Base-by-base conservation (phyloP, 2,329 filamentous ascomycete species). In the Penicillium expansum region DNA sequence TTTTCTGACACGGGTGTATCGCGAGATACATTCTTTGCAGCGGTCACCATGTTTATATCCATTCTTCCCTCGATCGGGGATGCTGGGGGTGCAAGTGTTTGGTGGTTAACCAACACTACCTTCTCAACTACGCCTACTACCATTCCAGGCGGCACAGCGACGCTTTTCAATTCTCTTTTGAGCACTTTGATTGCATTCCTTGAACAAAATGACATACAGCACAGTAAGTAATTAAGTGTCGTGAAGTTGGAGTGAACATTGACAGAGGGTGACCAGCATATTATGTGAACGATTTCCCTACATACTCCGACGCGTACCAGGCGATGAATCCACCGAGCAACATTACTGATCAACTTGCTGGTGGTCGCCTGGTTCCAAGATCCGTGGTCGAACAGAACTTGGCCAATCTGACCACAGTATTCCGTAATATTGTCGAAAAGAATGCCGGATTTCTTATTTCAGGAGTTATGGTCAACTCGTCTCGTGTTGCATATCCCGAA, bases 241-340 rank as follows among this genome's bases (percentile, higher is more conserved):
- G 8, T 1, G 20, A 1, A 22, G 10, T n/a, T 29, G 5, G 14
- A 20, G 1, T 1, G 14, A 38, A 11, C 9, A 10, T 11, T 43
- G 30, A 42, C 44, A 18, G 16, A 4, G 13, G 1, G 8, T 20
- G 22, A 27, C 20, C 30, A 64, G 61, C 41, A 10, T 60, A 58
- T 29, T 35, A 52, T 18, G 55, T 60, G n/a, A 13, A 60, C 4
- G 48, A 55, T 2, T 63, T 63, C 35, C 44, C 61, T 8, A 60
- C 62, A 9, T 64, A 55, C 27, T 96, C 96, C 72, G 94, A 94
- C 78, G 85, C 80, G 32, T 83, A 90, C 66, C 90, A 95, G 64
- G 84, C 83, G 66, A 81, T 96, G 64, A 88, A 91, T 70, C 52
- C 52, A 8, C 37, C 41, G 7, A 27, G 48, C 9, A 63, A 62